Percentiles rank a stretch among this genome's conserved stretches.
phyloP scores from a whole-genome alignment of 164 flowering plant genomes.

The Dillenia turbinata region DNA sequence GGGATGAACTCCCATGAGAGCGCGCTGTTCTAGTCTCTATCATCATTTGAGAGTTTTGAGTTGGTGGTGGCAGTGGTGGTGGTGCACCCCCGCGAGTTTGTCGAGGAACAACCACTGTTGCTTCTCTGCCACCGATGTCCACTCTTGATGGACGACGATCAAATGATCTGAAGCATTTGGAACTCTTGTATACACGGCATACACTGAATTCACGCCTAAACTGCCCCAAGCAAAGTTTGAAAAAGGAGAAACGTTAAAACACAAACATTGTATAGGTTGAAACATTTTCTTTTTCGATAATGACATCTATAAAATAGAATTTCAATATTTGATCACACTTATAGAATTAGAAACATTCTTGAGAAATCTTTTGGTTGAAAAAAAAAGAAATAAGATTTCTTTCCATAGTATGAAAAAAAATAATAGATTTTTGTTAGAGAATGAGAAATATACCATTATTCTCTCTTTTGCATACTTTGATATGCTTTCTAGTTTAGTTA shows the following conservation, averaged over 20 bases:
- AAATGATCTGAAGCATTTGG: constrained; percentile 56
- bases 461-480: too few species aligned
- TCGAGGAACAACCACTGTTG: not conserved
- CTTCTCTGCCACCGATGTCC: too few species aligned
- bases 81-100: not conserved
- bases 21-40: constrained; percentile 20
- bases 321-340: too few species aligned
- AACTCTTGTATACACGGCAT: constrained; percentile 58
- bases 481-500: too few species aligned
- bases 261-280: not conserved
- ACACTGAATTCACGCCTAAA: constrained; percentile 55
- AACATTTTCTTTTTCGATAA: too few species aligned
- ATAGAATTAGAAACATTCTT: not conserved
- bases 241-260: not conserved
- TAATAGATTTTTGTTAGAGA: too few species aligned
- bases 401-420: too few species aligned
- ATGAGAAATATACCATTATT: too few species aligned
- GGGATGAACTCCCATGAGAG: constrained; percentile 28
- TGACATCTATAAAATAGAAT: too few species aligned
- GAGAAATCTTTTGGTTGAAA: not conserved
- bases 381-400: too few species aligned
- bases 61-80: not conserved
- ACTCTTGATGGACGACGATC: constrained; percentile 57
- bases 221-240: constrained; percentile 23
- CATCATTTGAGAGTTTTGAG: constrained; percentile 11